phyloP scores from a whole-genome alignment of 495 filamentous ascomycete species.

The Extremus antarcticus region DNA sequence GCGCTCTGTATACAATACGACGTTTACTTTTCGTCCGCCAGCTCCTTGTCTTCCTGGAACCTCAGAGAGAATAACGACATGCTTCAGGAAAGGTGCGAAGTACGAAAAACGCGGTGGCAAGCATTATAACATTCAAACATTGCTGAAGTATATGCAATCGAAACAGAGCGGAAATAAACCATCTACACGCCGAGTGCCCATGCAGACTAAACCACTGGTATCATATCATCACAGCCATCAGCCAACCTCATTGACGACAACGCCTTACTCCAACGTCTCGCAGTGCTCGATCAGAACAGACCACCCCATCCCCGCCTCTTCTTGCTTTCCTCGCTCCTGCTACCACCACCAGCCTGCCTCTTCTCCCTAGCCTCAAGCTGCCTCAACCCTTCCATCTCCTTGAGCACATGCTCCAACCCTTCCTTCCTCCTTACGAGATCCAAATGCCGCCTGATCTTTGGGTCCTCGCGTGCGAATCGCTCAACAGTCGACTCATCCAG shows the following conservation, averaged over 20 bases:
- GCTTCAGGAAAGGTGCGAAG: too few relatives aligned
- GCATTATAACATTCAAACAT: neutral
- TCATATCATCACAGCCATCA: neutral
- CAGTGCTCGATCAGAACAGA: neutral
- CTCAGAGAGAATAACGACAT: too few relatives aligned
- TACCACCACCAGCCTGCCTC: constrained; percentile 13
- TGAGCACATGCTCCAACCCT: constrained; percentile 77
- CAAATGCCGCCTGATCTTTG: constrained; percentile 74
- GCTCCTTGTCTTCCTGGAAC: too few relatives aligned
- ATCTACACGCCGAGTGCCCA: neutral
- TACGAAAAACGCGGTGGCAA: too few relatives aligned
- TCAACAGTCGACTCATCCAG: constrained; percentile 72
- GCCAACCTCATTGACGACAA: too few relatives aligned
- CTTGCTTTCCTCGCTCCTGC: neutral
- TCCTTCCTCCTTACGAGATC: constrained; percentile 89
- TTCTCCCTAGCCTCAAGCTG: constrained; percentile 51
- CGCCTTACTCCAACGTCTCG: too few relatives aligned
- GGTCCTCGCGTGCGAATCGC: constrained; percentile 83
- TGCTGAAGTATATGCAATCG: neutral
- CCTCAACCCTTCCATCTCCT: constrained; percentile 84
- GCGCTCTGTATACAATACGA: too few relatives aligned
- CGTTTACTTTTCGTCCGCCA: too few relatives aligned
- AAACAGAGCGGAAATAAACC: neutral
- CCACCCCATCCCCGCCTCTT: neutral
- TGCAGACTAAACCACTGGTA: neutral